A percentile compares a stretch with the other conserved stretches of the same genome.
Evolutionary conservation across 2,329 filamentous ascomycete species (phyloP).

Genomic region (Fusarium papillatum): DNA sequence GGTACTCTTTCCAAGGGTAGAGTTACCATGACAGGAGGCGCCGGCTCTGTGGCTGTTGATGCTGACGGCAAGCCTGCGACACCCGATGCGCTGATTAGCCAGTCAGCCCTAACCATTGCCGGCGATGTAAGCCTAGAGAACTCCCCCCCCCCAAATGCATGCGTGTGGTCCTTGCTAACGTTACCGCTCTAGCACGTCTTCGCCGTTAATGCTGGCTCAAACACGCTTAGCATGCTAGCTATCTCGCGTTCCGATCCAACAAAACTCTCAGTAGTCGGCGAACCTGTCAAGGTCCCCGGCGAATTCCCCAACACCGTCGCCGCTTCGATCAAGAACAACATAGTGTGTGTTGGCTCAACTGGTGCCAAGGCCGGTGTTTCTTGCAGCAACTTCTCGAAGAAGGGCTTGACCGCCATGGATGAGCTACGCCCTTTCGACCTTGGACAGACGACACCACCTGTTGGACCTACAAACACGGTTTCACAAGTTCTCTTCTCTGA

Average conservation of each 20-base stretch:
- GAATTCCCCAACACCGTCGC: conserved; percentile 68
- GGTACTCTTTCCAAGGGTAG: conserved; percentile 61
- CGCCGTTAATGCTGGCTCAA: conserved; percentile 66
- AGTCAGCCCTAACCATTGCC: conserved; percentile 62
- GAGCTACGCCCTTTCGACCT: conserved; percentile 61
- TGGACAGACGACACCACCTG: conserved; percentile 69
- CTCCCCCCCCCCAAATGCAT: too few species aligned
- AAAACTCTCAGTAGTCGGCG: conserved; percentile 58
- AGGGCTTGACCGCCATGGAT: conserved; percentile 59
- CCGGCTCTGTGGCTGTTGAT: conserved; percentile 57
- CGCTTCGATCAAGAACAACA: conserved; percentile 55
- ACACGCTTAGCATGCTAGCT: conserved; percentile 63
- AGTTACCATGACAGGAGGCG: conserved; percentile 61
- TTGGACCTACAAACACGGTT: conserved; percentile 69
- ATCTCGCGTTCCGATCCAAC: conserved; percentile 58
- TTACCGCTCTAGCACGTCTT: conserved; percentile 61
- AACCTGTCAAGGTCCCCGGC: conserved; percentile 58
- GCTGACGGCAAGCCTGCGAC: conserved; percentile 53
- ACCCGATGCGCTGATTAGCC: conserved; percentile 65
- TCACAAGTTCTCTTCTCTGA: conserved; percentile 72
- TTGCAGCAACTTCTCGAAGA: conserved; percentile 54
- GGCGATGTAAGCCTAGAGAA: conserved; percentile 57
- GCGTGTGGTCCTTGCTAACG: not conserved
- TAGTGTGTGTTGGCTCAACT: conserved; percentile 62
- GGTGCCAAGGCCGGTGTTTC: conserved; percentile 60